Conservation (phyloP, 768 basidiomycete genomes). For the Leccinum uliginosum region DNA sequence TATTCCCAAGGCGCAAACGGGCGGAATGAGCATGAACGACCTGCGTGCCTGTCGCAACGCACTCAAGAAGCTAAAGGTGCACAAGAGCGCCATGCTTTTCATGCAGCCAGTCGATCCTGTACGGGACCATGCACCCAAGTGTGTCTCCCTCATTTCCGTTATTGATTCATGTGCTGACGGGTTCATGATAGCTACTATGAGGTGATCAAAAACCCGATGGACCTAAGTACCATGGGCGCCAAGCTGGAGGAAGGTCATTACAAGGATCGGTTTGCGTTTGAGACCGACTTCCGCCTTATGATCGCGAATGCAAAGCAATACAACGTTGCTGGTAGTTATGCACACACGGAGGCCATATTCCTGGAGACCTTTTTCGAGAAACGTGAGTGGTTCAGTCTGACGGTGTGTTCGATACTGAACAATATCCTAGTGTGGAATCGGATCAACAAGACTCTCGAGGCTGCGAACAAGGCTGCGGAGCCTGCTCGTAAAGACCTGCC, state of each 20-base stretch:
- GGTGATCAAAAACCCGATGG: slow-evolving; percentile 91
- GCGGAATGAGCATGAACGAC: slow-evolving; percentile 76
- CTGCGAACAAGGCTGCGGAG: slow-evolving; percentile 44
- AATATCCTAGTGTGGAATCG: slow-evolving; percentile 78
- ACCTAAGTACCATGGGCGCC: slow-evolving; percentile 81
- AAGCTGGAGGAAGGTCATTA: slow-evolving; percentile 88
- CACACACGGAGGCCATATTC: slow-evolving; percentile 68
- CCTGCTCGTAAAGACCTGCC: slow-evolving; percentile 23
- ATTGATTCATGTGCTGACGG: slow-evolving; percentile 1
- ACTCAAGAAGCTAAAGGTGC: slow-evolving; percentile 71
- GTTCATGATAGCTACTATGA: slow-evolving; percentile 72
- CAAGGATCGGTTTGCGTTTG: slow-evolving; percentile 77
- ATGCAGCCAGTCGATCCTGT: slow-evolving; percentile 94
- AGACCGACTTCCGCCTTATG: slow-evolving; percentile 85
- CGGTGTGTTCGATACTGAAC: slow-evolving; percentile 6
- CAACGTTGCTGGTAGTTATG: slow-evolving; percentile 68
- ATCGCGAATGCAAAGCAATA: slow-evolving; percentile 83
- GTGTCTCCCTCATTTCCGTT: slow-evolving; percentile 1
- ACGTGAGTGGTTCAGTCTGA: slow-evolving; percentile 46
- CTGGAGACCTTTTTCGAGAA: slow-evolving; percentile 84
- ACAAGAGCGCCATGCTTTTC: slow-evolving; percentile 75
- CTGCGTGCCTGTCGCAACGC: slow-evolving; percentile 70
- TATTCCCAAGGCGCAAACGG: slow-evolving; percentile 65
- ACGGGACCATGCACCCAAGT: slow-evolving; percentile 87
- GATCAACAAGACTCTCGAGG: slow-evolving; percentile 79